Evolutionary conservation across 441 rosid species (phyloP), one percentile per base, ranked within the genome.

Genomic region (Euphorbia schlechtendalii): DNA sequence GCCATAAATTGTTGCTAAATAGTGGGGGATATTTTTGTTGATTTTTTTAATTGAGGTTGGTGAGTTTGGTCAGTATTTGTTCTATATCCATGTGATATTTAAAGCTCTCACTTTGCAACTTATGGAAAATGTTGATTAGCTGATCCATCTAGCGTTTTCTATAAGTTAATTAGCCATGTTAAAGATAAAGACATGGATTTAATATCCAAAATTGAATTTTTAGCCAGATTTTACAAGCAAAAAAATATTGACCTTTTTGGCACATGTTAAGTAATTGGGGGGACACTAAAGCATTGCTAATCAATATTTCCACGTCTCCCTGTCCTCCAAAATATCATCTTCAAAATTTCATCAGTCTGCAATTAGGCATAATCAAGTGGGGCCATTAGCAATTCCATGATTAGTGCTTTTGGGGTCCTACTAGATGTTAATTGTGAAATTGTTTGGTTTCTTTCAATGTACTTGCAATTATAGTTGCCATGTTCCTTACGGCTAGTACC

Each of bases 341-440:
- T n/a, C 41, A 40, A 60, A 67, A 9, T 57, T 51, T 58, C 52
- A 69, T 63, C 71, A 43, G 27, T 51, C 22, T 52, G 63, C 32
- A 62, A 36, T 57, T 11, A 28, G 72, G 56, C 58, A 65, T 66
- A 56, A 48, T 66, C 20, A 13, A 41, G 18, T 38, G 56, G 78
- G 56, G 51, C 74, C 67, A 18, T 51, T 61, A 25, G 58, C 54
- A 63, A 21, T 61, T 68, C 34, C 56, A 32, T 52, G 27, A 53
- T 56, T 69, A 56, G 64, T 60, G 67, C 43, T 53, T 61, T 40
- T 12, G 55, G 57, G 77, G 67, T 40, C 71, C 69, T 62, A 63
- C 59, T 24, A 56, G 63, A 56, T 46, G 63, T 27, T 62, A 59
- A 52, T 32, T 18, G 20, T 17, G 45, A 36, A 69, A 49, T 56